Base-by-base conservation (phyloP, 2,329 filamentous ascomycete genomes). In the Xylariales sp. region DNA sequence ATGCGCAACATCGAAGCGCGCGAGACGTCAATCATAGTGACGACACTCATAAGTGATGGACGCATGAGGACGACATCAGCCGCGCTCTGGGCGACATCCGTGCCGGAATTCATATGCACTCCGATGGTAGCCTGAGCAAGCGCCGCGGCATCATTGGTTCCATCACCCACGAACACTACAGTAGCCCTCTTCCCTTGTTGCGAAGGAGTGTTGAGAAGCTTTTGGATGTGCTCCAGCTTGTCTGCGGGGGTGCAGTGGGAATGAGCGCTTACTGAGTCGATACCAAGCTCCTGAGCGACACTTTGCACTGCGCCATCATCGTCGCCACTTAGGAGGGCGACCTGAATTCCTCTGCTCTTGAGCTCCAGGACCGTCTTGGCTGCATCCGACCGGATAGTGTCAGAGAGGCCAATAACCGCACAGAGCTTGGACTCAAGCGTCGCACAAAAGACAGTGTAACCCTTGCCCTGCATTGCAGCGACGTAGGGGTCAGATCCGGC, bases 81-180 rank as follows among this genome's bases (percentile, higher is more conserved):
- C 0, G 83, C 82, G 2, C 69, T 71, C 40, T 76, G 68, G 0
- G 86, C 82, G 1, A 89, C 69, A 43, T 88, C 84, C 1, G 73
- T 78, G 4, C 70, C 70, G 31, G 63, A 59, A 44, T 74, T 75
- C 56, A 91, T 76, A 49, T 87, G 82, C 0, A 89, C 68, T 20
- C 87, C 87, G 20, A 91, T 73, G 5, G 74, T 75, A 1, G 87
- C 84, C 54, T 82, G 76, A 0, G 84, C 79, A 3, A 91, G 70
- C 0, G 86, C 86, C 3, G 78, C 70, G 0, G 86, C 83, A 53
- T 91, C 86, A 57, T 91, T 91, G 11, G 84, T 88, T 2, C 87
- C 87, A 51, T 91, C 86, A 24, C 86, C 86, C 38, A 77, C 74
- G 59, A 91, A 90, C 5, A 89, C 60, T 14, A 87, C 74, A 1